These are phyloP conservation scores for Brassica balearica DNA, from an alignment of 441 rosid genomes.

Conservation along the genomic window DNA sequence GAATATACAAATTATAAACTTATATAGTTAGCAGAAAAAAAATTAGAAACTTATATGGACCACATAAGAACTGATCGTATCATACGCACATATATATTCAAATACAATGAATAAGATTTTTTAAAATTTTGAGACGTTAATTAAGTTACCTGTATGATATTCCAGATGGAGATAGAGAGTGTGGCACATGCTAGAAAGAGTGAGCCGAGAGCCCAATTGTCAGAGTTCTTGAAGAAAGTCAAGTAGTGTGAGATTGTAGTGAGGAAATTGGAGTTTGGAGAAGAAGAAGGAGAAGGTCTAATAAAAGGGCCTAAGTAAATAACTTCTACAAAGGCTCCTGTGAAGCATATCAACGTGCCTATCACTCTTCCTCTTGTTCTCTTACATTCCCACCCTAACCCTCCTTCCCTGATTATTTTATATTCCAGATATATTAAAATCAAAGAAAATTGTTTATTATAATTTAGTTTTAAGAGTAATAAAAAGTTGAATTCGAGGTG, in stretches of 20 bases:
- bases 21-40: too few relatives aligned
- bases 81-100: neutral
- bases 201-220: conserved; percentile 73
- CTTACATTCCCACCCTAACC: conserved; percentile 54
- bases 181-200: conserved; percentile 69
- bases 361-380: conserved; percentile 51
- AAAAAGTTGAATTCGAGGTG: neutral
- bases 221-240: conserved; percentile 58
- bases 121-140: neutral
- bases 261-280: conserved; percentile 45
- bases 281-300: conserved; percentile 49
- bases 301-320: conserved; percentile 63
- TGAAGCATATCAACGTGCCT: conserved; percentile 62
- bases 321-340: conserved; percentile 58
- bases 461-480: neutral
- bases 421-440: neutral
- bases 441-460: neutral
- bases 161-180: conserved; percentile 65
- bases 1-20: too few relatives aligned
- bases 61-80: conserved; percentile 1
- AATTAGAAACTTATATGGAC: neutral
- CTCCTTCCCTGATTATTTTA: conserved; percentile 45
- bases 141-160: conserved; percentile 63
- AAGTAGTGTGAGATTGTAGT: conserved; percentile 46
- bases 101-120: neutral